These are phyloP conservation scores for Periglandula ipomoeae DNA, from an alignment of 2,329 filamentous ascomycete genomes.

Conservation along the genomic window DNA sequence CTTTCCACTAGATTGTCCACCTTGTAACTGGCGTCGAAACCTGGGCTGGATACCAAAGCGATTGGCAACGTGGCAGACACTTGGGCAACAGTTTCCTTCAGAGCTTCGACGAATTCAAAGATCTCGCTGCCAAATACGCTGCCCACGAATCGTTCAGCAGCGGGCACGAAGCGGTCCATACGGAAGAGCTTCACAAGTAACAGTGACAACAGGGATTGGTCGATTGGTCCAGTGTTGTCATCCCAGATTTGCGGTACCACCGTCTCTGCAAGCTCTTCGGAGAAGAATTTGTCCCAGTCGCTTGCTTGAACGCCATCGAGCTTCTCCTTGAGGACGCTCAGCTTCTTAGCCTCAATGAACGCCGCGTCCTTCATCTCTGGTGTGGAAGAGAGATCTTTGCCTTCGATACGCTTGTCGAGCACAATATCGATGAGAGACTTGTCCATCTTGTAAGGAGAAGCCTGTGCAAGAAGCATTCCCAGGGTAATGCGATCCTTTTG, in stretches of 20 bases:
- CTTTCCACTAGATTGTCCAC: constrained; percentile 90
- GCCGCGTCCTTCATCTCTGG: constrained; percentile 56
- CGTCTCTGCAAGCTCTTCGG: constrained; percentile 79
- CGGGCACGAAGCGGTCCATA: constrained; percentile 88
- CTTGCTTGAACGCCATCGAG: constrained; percentile 52
- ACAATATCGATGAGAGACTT: constrained; percentile 79
- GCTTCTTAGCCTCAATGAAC: constrained; percentile 57
- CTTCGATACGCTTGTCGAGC: constrained; percentile 67
- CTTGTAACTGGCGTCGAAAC: constrained; percentile 98
- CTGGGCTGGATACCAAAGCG: constrained; percentile 85
- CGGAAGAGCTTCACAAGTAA: constrained; percentile 91
- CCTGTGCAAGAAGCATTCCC: constrained; percentile 90
- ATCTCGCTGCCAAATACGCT: constrained; percentile 77
- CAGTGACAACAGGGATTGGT: constrained; percentile 74
- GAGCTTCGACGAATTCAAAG: constrained; percentile 76
- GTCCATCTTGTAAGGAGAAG: constrained; percentile 93
- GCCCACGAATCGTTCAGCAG: constrained; percentile 81
- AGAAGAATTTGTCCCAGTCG: constrained; percentile 75
- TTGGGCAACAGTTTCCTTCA: constrained; percentile 75
- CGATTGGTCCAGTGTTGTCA: constrained; percentile 49
- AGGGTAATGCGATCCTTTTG: constrained; percentile 93
- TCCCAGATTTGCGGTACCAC: constrained; percentile 71
- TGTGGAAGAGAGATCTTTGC: constrained; percentile 68
- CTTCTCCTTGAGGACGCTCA: constrained; percentile 64
- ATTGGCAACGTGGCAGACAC: constrained; percentile 80